Conservation (phyloP, 1,284 basidiomycete genomes). For the Irpex sp. region DNA sequence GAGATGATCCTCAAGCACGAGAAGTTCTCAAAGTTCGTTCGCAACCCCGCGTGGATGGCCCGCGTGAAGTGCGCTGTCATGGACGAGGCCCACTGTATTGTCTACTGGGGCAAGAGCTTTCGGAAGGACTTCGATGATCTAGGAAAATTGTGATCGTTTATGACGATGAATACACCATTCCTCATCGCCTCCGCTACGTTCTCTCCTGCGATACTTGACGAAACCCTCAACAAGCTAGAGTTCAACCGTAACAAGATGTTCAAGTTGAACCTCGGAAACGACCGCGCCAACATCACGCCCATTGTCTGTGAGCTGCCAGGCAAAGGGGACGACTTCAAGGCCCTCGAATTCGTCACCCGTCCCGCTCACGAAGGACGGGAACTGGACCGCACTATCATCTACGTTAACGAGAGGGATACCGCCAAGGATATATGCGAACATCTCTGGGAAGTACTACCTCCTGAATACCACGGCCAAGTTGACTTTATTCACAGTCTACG, state of each 20-base stretch:
- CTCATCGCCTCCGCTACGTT: constrained; percentile 14
- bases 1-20: background rate
- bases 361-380: background rate
- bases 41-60: background rate
- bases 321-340: background rate
- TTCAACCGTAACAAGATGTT: constrained; percentile 2
- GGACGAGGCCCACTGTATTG: background rate
- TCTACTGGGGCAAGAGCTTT: background rate
- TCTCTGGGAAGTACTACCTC: background rate
- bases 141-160: background rate
- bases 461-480: background rate
- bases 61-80: background rate
- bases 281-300: constrained; percentile 15
- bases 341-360: background rate
- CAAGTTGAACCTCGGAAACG: constrained; percentile 18
- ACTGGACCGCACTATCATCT: background rate
- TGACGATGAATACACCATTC: background rate
- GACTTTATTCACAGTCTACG: constrained; percentile 3
- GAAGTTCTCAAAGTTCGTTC: background rate
- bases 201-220: constrained; percentile 2
- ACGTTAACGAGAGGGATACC: background rate
- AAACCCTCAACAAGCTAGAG: constrained; percentile 5
- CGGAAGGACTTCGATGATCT: background rate
- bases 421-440: background rate
- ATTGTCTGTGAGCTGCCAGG: constrained; percentile 3